phyloP scores from a whole-genome alignment of 73 alveolate species.

The Halteria grandinella region DNA sequence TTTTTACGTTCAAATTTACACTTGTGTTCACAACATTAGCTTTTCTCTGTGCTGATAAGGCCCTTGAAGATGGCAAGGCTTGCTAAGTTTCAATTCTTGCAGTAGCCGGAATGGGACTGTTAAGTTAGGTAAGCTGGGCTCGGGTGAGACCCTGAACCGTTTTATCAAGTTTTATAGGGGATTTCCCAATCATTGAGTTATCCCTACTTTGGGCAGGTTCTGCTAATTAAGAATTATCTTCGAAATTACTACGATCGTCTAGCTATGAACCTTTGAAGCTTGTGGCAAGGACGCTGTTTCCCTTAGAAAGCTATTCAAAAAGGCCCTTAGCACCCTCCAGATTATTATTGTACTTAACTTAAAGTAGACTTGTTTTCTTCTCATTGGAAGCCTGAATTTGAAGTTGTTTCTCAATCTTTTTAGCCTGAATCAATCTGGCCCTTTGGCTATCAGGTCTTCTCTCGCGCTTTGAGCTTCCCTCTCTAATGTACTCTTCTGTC shows the following conservation, averaged over 20 bases:
- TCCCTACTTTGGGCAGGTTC: slow-evolving; percentile 41
- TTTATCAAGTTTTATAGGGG: too few species aligned
- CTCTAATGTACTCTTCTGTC: too few species aligned
- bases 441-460: slow-evolving; percentile 42
- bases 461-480: too few species aligned
- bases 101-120: too few species aligned
- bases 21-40: too few species aligned
- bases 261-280: neutral
- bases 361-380: slow-evolving; percentile 9
- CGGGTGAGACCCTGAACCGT: too few species aligned
- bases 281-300: slow-evolving; percentile 16
- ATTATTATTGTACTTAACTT: neutral
- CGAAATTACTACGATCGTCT: slow-evolving; percentile 4
- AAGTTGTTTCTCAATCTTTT: slow-evolving; percentile 23
- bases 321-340: slow-evolving; percentile 38
- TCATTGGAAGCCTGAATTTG: neutral
- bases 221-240: slow-evolving; percentile 13
- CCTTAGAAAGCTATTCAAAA: slow-evolving; percentile 2
- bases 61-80: too few species aligned
- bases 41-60: too few species aligned
- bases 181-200: neutral
- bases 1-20: too few species aligned
- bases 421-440: slow-evolving; percentile 21
- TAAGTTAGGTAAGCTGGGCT: too few species aligned
- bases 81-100: too few species aligned